Evolutionary conservation across 352 stramenopile species (phyloP), one percentile per base, ranked within the genome.

Genomic region (Globisporangium carolinianum): DNA sequence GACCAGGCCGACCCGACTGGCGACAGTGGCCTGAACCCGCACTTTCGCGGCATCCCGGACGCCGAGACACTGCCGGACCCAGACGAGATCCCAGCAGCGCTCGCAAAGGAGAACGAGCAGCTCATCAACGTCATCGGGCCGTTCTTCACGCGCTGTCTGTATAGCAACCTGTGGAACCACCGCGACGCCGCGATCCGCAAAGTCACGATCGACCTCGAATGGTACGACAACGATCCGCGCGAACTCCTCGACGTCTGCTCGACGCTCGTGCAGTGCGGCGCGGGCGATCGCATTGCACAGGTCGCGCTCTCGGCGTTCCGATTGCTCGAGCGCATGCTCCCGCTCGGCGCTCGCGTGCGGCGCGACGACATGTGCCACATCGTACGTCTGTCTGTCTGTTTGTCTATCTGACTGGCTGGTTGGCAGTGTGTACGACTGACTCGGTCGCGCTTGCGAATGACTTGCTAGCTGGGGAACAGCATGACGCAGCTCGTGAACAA

Each of bases 161-260:
- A 92, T 67, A 93, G 83, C 60, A 95, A 95, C 45, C 54, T 91
- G 56, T 95, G 85, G 85, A 92, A 89, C 54, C 85, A 92, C 53
- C 76, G 85, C 6, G 85, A 93, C 42, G 83, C 77, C 5, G 81
- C 81, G n/a, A 90, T 92, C 57, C 77, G 82, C 3, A 95, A 93
- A 68, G 81, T 95, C 12, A 83, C 77, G 1, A 83, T 90, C 69
- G 76, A 91, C 1, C 71, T 93, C 39, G 66, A 83, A 6, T 72
- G 68, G 15, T 88, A 83, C 42, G 61, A 65, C 0, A 70, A 74
- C 14, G 73, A 90, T 47, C 65, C 70, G 3, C 71, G 78, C 35
- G 49, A 65, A 18, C 61, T 91, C 4, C 46, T 89, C 18, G 71
- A 82, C 9, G 74, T 94, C 17, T 84, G 74, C 55, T 86, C 76